Conservation (phyloP, 2,329 filamentous ascomycete genomes). For the Cryphonectria parasitica region DNA sequence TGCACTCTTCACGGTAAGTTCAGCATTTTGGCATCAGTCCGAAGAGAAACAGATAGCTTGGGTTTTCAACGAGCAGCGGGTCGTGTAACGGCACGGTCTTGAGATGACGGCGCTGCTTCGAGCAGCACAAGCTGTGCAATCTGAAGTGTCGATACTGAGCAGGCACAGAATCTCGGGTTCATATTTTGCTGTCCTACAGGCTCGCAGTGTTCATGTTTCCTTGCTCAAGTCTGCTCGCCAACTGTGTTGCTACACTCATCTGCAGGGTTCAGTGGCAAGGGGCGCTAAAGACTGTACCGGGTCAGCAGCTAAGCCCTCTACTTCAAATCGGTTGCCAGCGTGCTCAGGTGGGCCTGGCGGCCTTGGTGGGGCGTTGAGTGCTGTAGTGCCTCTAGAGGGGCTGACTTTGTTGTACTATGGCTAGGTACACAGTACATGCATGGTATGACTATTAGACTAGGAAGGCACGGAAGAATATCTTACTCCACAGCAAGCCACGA, state of each 20-base stretch:
- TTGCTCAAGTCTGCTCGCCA: too few relatives aligned
- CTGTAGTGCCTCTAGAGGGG: background rate
- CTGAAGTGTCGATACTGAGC: background rate
- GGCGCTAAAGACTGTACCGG: background rate
- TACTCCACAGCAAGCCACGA: background rate
- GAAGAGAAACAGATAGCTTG: too few relatives aligned
- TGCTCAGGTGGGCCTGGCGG: background rate
- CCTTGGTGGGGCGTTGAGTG: background rate
- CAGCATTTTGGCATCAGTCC: background rate
- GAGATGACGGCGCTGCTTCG: background rate
- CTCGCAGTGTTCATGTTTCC: too few relatives aligned
- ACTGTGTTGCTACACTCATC: background rate
- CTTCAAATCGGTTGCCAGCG: too few relatives aligned
- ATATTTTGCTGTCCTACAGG: too few relatives aligned
- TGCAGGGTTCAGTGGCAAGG: background rate
- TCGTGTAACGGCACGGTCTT: background rate
- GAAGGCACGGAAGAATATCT: background rate
- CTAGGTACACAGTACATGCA: too few relatives aligned
- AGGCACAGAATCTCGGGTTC: background rate
- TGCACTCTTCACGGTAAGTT: too few relatives aligned
- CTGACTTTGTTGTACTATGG: background rate
- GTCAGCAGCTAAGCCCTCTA: background rate
- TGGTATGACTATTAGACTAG: background rate
- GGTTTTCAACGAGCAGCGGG: background rate
- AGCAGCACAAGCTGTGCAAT: background rate